A percentile compares a stretch with the other conserved stretches of the same genome.
These are phyloP conservation scores for Acacia confusa DNA, from an alignment of 306 rosid genomes.

Conservation along the genomic window DNA sequence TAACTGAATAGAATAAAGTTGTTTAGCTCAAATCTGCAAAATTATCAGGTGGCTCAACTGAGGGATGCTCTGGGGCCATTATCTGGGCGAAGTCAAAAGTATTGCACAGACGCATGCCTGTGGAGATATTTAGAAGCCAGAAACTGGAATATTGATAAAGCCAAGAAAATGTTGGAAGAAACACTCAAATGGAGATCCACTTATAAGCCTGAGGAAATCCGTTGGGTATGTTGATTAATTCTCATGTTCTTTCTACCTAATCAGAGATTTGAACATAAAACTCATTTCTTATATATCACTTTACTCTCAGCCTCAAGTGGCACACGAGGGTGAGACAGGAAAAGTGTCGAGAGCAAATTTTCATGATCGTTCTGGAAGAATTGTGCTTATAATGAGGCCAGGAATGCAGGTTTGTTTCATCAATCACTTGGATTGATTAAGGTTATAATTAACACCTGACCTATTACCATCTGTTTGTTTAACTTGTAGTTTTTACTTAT, in stretches of 20 bases:
- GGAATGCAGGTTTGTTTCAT: constrained; percentile 47
- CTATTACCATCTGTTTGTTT: too few relatives aligned
- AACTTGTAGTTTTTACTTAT: background rate
- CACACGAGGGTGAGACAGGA: constrained; percentile 94
- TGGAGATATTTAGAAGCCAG: constrained; percentile 83
- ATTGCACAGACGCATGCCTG: constrained; percentile 71
- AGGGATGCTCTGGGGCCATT: constrained; percentile 62
- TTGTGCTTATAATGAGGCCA: constrained; percentile 89
- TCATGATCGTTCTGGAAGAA: constrained; percentile 73
- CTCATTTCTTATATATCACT: background rate
- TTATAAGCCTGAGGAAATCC: constrained; percentile 87
- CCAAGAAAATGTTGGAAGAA: constrained; percentile 85
- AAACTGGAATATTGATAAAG: constrained; percentile 74
- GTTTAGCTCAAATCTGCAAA: too few relatives aligned
- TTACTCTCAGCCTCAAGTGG: constrained; percentile 82
- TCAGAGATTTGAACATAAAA: background rate
- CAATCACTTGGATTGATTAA: background rate
- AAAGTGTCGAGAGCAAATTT: constrained; percentile 80
- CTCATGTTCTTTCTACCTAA: background rate
- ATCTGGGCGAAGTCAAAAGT: constrained; percentile 66
- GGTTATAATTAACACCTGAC: too few relatives aligned
- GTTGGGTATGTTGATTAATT: constrained; percentile 58
- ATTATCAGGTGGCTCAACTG: constrained; percentile 65
- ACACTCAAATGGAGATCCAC: constrained; percentile 81
- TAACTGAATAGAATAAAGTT: background rate